A percentile compares a stretch with the other conserved stretches of the same genome.
These are phyloP conservation scores for Sarcomyxa edulis DNA, from an alignment of 768 basidiomycete species.

Conservation along the genomic window DNA sequence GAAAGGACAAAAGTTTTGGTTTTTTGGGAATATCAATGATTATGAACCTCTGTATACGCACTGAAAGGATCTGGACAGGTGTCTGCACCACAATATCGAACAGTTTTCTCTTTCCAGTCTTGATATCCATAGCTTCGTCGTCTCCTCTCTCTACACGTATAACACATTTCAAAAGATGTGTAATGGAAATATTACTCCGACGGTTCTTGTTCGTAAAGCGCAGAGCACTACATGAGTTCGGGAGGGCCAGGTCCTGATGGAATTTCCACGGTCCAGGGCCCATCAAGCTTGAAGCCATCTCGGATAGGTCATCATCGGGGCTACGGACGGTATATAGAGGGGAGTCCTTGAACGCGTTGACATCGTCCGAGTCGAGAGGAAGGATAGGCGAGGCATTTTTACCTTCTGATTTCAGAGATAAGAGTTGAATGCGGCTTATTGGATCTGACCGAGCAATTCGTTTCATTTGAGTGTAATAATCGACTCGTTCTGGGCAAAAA, in stretches of 20 bases:
- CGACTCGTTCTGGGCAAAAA: slow-evolving; percentile 59
- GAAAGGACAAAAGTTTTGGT: background rate
- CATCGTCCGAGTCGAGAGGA: slow-evolving; percentile 70
- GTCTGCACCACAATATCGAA: slow-evolving; percentile 86
- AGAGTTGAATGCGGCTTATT: slow-evolving; percentile 50
- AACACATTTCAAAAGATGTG: slow-evolving; percentile 75
- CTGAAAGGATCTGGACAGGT: slow-evolving; percentile 84
- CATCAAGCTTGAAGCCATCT: slow-evolving; percentile 56
- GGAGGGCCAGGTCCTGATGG: slow-evolving; percentile 62
- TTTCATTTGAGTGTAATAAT: slow-evolving; percentile 70
- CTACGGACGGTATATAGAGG: slow-evolving; percentile 53
- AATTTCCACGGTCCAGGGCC: slow-evolving; percentile 89
- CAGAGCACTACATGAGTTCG: slow-evolving; percentile 53
- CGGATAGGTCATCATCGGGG: slow-evolving; percentile 47
- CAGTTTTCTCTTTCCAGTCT: slow-evolving; percentile 69
- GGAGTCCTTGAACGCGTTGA: slow-evolving; percentile 57
- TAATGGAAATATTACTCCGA: slow-evolving; percentile 66
- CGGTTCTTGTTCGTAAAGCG: slow-evolving; percentile 80
- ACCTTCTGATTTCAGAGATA: slow-evolving; percentile 54
- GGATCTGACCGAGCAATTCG: slow-evolving; percentile 69
- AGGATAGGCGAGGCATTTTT: slow-evolving; percentile 59
- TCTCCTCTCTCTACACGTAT: slow-evolving; percentile 83
- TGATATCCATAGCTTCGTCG: slow-evolving; percentile 53
- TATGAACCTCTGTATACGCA: slow-evolving; percentile 31
- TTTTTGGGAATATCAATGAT: background rate